phyloP scores from a whole-genome alignment of 202 grass and related monocot genomes.

The Carex arenaria region DNA sequence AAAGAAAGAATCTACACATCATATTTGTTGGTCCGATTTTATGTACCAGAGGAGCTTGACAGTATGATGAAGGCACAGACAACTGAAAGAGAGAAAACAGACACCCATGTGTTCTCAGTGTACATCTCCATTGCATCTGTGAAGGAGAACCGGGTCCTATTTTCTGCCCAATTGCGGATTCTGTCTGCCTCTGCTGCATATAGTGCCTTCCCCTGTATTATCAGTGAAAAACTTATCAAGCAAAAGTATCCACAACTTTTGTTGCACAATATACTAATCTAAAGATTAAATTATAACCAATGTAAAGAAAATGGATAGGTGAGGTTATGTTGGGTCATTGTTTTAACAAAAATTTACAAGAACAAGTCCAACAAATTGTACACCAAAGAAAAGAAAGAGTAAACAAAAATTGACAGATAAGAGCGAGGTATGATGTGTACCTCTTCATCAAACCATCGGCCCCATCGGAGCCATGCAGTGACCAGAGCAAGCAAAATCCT shows the following conservation, averaged over 20 bases:
- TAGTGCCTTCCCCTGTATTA: conserved; percentile 75
- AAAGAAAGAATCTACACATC: conserved; percentile 22
- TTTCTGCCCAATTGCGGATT: conserved; percentile 97
- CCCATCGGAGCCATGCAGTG: conserved; percentile 89
- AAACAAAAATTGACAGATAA: not conserved
- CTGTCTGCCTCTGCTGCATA: conserved; percentile 93
- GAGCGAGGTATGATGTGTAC: conserved; percentile 27
- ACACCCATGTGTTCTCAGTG: conserved; percentile 88
- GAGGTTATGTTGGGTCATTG: not conserved
- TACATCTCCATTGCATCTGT: conserved; percentile 99
- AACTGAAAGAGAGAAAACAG: conserved; percentile 93
- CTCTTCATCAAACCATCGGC: conserved; percentile 96
- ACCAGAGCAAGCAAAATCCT: conserved; percentile 95
- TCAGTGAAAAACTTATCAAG: not conserved
- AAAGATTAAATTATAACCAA: not conserved
- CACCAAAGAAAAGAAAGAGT: not conserved
- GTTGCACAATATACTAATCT: not conserved
- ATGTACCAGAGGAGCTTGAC: conserved; percentile 68
- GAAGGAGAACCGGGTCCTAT: conserved; percentile 78
- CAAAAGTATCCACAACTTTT: not conserved
- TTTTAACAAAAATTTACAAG: not conserved
- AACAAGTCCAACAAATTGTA: not conserved
- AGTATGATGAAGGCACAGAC: conserved; percentile 99
- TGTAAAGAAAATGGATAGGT: not conserved
- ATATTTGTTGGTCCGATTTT: not conserved